Percentiles rank a stretch among this genome's conserved stretches.
Evolutionary conservation across 352 stramenopile genomes (phyloP).

Genomic region (Phytophthora fragariae): DNA sequence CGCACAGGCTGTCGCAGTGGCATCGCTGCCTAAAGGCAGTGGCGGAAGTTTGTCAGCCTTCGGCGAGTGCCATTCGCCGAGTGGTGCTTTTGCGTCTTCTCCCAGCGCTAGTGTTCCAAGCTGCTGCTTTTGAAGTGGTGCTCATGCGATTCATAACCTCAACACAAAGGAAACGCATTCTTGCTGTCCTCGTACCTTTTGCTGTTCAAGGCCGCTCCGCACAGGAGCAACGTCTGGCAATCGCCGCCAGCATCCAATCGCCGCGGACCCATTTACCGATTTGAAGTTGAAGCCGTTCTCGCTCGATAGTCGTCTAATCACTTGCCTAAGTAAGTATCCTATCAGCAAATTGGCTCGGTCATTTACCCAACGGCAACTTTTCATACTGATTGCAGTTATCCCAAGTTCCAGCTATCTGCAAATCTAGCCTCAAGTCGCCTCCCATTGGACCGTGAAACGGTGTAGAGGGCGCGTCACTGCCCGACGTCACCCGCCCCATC

Average conservation of each 20-base stretch:
- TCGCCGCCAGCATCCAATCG: conserved; percentile 19
- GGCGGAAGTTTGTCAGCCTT: too few relatives aligned
- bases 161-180: background rate
- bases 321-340: conserved; percentile 31
- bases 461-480: conserved; percentile 22
- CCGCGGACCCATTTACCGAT: conserved; percentile 8
- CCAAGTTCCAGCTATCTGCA: background rate
- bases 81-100: too few relatives aligned
- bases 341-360: background rate
- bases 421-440: background rate
- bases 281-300: conserved; percentile 29
- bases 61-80: too few relatives aligned
- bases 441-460: conserved; percentile 22
- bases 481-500: conserved; percentile 30
- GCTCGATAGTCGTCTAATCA: conserved; percentile 36
- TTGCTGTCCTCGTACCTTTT: background rate
- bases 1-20: too few relatives aligned
- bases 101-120: too few relatives aligned
- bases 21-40: too few relatives aligned
- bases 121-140: background rate
- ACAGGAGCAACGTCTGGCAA: background rate
- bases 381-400: conserved; percentile 30
- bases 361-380: background rate
- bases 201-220: background rate
- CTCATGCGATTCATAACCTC: background rate